Evolutionary conservation across 169 alveolate species (phyloP).

Genomic region (Plasmodium gonderi): DNA sequence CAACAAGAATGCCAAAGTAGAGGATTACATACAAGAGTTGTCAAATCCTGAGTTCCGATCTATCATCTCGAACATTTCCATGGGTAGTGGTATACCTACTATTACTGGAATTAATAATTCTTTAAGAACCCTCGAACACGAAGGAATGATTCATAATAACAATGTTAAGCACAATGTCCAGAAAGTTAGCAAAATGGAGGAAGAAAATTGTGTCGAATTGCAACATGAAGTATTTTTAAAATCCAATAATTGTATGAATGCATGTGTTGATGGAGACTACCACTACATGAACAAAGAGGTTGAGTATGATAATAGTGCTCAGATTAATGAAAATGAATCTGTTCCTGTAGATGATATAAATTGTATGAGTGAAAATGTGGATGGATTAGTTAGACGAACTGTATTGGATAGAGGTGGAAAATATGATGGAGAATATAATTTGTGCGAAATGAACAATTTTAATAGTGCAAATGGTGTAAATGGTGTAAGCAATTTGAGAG

Average conservation of each 20-base stretch:
- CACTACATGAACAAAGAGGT: not conserved
- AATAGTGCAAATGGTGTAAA: not conserved
- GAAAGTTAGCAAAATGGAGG: not conserved
- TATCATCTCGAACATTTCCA: not conserved
- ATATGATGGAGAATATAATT: not conserved
- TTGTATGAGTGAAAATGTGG: not conserved
- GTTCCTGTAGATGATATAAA: not conserved
- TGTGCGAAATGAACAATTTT: not conserved
- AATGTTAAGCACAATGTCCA: not conserved
- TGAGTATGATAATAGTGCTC: not conserved
- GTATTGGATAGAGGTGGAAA: not conserved
- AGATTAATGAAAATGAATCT: not conserved
- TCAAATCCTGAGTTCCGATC: conserved; percentile 18
- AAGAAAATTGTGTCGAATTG: not conserved
- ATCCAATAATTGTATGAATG: not conserved
- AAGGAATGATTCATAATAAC: not conserved
- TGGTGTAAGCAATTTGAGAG: not conserved
- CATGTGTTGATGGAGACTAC: not conserved
- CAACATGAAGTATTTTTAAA: not conserved
- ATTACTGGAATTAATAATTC: not conserved
- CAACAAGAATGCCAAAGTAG: conserved; percentile 24
- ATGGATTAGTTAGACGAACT: not conserved
- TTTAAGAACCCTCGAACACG: not conserved
- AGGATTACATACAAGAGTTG: conserved; percentile 18
- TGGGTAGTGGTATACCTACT: too few species aligned